Evolutionary conservation across 2,329 filamentous ascomycete genomes (phyloP), one percentile per base, ranked within the genome.

Genomic region (Botrytis fabae): DNA sequence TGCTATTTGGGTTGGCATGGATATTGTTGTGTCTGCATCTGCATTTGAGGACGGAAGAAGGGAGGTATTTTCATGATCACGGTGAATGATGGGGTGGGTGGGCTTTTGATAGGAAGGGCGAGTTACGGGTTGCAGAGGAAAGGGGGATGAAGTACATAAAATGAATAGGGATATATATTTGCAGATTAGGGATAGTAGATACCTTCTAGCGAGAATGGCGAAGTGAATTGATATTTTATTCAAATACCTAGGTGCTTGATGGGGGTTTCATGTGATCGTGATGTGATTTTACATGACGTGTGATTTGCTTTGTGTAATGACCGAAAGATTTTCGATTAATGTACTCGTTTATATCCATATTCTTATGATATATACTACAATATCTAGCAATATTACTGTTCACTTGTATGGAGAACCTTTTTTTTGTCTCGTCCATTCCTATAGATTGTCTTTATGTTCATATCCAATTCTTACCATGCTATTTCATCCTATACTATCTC

Each of bases 1-100:
- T 44, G 28, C n/a, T 28, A n/a, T 57, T 16, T 57, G 64, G 48
- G 25, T 2, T 28, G 2, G 35, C 14, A 54, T 69, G 48, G 35
- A 10, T 42, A 42, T 68, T 40, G 48, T 57, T 69, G 48, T 48
- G 57, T 69, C 57, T 69, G 38, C 48, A 57, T 25, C 38, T 68
- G 48, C 48, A 57, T 69, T 64, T 46, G 60, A 40, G 60, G 12
- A 42, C 16, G 25, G 22, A 8, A 18, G 35, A 6, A 40, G 25
- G 60, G 22, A n/a, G 14, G 60, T 38, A 63, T 20, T 68, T 57
- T 54, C 28, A 57, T 57, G 48, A 57, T 69, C 28, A 57, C 2
- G 40, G 38, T 64, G n/a, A 46, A 46, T 32, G 16, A 42, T 57
- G 3, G 25, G 38, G 25, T 22, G 35, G 51, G 32, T 8, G 35